Percentiles rank a stretch among this genome's conserved stretches.
phyloP scores from a whole-genome alignment of 2,329 filamentous ascomycete species.

The Cylindrodendrum hubeiense region DNA sequence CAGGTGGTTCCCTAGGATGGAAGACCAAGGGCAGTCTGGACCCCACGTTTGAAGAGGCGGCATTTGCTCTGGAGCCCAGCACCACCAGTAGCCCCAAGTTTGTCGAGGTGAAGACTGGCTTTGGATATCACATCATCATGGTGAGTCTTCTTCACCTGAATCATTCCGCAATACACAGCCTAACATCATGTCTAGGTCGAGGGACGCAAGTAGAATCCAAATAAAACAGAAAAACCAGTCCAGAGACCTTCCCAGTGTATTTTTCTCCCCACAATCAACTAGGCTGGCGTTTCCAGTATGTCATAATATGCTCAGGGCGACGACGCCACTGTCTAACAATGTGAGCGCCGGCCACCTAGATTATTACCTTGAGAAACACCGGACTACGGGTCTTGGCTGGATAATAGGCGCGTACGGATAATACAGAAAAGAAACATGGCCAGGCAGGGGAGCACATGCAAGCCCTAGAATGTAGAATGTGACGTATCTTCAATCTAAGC shows the following conservation, averaged over 20 bases:
- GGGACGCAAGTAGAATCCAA: conserved; percentile 52
- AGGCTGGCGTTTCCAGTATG: background rate
- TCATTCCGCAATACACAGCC: background rate
- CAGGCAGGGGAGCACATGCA: background rate
- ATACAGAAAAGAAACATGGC: no score
- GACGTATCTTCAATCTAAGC: background rate
- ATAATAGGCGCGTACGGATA: no score
- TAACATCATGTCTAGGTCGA: conserved; percentile 50
- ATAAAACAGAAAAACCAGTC: background rate
- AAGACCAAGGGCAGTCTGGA: conserved; percentile 77
- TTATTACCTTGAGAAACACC: no score
- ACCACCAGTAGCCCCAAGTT: conserved; percentile 73
- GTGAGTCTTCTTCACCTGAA: conserved; percentile 57
- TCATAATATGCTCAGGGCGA: background rate
- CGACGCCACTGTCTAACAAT: background rate
- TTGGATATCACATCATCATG: conserved; percentile 87
- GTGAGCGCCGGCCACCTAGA: no score
- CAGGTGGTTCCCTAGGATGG: conserved; percentile 80
- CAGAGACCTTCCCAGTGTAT: background rate
- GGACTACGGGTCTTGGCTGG: no score
- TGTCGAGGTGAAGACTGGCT: conserved; percentile 78
- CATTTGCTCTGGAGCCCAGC: conserved; percentile 76
- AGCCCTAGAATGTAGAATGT: background rate
- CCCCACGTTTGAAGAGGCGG: conserved; percentile 78
- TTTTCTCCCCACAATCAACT: conserved; percentile 10